Conservation (phyloP, 495 filamentous ascomycete species). For the Parachaetomium inaequale region DNA sequence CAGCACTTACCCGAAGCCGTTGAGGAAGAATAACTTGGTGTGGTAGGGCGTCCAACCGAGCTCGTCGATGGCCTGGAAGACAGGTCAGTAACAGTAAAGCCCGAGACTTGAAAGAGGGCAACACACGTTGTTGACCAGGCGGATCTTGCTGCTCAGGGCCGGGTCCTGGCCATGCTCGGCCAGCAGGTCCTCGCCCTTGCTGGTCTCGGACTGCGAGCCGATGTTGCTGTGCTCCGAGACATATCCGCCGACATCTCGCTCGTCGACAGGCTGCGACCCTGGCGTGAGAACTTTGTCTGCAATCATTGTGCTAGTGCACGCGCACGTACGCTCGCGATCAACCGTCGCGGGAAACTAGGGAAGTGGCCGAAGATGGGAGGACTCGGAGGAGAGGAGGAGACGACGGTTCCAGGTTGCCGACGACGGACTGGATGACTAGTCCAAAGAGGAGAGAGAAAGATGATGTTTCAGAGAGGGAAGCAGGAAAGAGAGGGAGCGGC, state of each 20-base stretch:
- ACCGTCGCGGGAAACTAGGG: not conserved
- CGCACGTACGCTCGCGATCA: not conserved
- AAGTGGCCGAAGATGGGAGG: not conserved
- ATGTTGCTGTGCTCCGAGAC: not conserved
- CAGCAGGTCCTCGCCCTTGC: slow-evolving; percentile 45
- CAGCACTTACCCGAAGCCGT: slow-evolving; percentile 56
- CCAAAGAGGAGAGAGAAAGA: too few relatives aligned
- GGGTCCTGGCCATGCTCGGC: slow-evolving; percentile 54
- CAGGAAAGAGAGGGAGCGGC: not conserved
- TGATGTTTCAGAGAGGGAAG: not conserved
- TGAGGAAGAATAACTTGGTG: slow-evolving; percentile 61
- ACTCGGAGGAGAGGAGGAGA: not conserved
- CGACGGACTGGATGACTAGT: too few relatives aligned
- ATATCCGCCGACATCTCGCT: not conserved
- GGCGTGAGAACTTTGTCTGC: not conserved
- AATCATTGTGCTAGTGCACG: not conserved
- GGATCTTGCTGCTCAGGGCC: slow-evolving; percentile 65
- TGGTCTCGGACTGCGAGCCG: not conserved
- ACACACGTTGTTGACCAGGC: slow-evolving; percentile 32
- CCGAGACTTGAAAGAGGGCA: too few relatives aligned
- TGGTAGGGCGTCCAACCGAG: slow-evolving; percentile 69
- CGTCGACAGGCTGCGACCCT: not conserved
- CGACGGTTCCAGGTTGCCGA: too few relatives aligned
- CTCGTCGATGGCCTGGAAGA: slow-evolving; percentile 61
- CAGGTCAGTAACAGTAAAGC: not conserved